Evolutionary conservation across 495 filamentous ascomycete genomes (phyloP).

Genomic region (Neurospora sp.): DNA sequence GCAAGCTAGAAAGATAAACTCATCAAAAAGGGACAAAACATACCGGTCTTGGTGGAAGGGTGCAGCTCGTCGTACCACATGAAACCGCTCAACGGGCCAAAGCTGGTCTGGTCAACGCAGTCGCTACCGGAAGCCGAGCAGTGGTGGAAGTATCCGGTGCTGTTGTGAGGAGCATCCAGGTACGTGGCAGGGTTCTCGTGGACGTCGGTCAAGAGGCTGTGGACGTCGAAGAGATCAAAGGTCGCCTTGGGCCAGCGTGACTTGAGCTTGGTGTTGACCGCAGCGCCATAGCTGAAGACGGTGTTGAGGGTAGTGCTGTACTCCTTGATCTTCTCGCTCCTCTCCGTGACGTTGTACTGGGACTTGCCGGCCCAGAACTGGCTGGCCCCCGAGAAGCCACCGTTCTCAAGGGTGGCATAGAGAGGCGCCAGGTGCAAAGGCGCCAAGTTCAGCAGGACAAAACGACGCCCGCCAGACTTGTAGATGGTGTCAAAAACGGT

Average conservation of each 20-base stretch:
- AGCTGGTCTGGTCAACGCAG: slow-evolving; percentile 19
- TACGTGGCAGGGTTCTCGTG: slow-evolving; percentile 47
- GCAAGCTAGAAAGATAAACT: slow-evolving; percentile 25
- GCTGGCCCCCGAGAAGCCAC: slow-evolving; percentile 35
- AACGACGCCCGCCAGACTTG: slow-evolving; percentile 53
- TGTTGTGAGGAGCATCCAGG: slow-evolving; percentile 54
- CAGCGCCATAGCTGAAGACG: slow-evolving; percentile 51
- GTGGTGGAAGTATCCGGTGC: slow-evolving; percentile 44
- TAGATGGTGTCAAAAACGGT: slow-evolving; percentile 49
- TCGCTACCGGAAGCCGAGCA: slow-evolving; percentile 33
- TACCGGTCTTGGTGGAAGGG: slow-evolving; percentile 48
- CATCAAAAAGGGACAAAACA: slow-evolving; percentile 31
- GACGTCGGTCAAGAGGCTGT: slow-evolving; percentile 54
- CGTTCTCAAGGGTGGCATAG: slow-evolving; percentile 42
- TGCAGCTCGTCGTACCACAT: slow-evolving; percentile 57
- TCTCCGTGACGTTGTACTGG: slow-evolving; percentile 35
- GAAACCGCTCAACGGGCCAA: slow-evolving; percentile 27
- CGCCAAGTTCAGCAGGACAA: slow-evolving; percentile 56
- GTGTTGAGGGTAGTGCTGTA: slow-evolving; percentile 50
- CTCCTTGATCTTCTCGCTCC: slow-evolving; percentile 49
- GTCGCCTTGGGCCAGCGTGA: slow-evolving; percentile 49
- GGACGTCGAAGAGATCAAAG: slow-evolving; percentile 55
- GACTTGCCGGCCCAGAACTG: slow-evolving; percentile 53
- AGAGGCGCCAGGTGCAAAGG: slow-evolving; percentile 53
- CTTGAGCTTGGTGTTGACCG: slow-evolving; percentile 42